Base-by-base conservation (phyloP, 1,284 basidiomycete genomes). In the Cutaneotrichosporon sp. region DNA sequence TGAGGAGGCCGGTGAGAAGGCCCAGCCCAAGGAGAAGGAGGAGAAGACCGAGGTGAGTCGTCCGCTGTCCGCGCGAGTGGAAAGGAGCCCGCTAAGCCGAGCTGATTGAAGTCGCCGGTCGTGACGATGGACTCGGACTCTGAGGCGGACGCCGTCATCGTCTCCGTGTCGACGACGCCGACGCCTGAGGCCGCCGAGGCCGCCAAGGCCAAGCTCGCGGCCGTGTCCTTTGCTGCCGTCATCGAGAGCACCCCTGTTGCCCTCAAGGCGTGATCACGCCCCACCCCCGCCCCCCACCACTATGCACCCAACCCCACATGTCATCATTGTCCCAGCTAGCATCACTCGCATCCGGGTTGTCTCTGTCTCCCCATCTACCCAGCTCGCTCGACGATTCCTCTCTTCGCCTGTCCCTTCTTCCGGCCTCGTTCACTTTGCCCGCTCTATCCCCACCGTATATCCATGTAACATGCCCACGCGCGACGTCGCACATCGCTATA, bases 81-180 rank as follows among this genome's bases (percentile, higher is more conserved):
- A 34, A 25, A 45, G 38, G n/a, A 33, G 14, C 49, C 27, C 47
- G 33, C 49, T 58, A 54, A 55, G 25, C 56, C 34, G 43, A 50
- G 46, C 59, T 60, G 54, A 60, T 45, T n/a, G 11, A 45, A 56
- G n/a, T 42, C 34, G 33, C 59, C 72, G 67, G 70, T 69, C 59
- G 71, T 78, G 27, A 74, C 74, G 18, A 79, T 77, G 72, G 72
- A 75, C 54, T 74, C 72, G 20, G 77, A 79, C 51, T 63, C 69
- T 54, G 76, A 78, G 54, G 74, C 76, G 24, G 79, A 79, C 67
- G 74, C 77, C 14, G 78, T 81, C 31, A 69, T 81, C 55, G 74
- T 81, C 62, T 76, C 76, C 8, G 67, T 71, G 55, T 74, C 73
- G 57, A 73, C 72, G 11, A 70, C 68, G 20, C 59, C 70, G 25